phyloP scores from a whole-genome alignment of 179 eudicot genomes.

The Amaranthus tricolor region DNA sequence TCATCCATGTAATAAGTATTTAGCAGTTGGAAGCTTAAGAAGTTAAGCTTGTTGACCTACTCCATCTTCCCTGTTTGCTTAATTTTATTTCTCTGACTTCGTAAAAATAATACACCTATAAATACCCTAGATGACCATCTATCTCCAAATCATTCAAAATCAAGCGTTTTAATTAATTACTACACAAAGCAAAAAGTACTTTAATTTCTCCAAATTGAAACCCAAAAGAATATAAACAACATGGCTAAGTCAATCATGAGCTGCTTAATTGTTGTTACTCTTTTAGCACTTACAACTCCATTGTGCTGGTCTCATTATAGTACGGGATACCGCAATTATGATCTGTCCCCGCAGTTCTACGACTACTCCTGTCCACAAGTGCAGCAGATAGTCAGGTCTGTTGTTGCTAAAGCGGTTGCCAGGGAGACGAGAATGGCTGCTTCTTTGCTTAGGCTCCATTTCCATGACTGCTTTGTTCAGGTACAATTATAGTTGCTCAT shows the following conservation, averaged over 20 bases:
- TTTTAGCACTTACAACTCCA: constrained; percentile 29
- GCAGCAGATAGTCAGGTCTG: constrained; percentile 50
- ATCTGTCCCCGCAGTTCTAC: constrained; percentile 78
- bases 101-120: constrained; percentile 16
- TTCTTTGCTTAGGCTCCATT: constrained; percentile 70
- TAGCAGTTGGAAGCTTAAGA: too few relatives aligned
- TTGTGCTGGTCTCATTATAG: constrained; percentile 35
- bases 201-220: too few relatives aligned
- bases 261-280: constrained; percentile 27
- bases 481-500: constrained; percentile 22
- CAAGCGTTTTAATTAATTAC: constrained; percentile 1
- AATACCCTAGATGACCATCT: constrained; percentile 14
- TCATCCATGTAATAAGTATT: too few relatives aligned
- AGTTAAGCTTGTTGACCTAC: constrained; percentile 25
- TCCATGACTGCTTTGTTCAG: constrained; percentile 93
- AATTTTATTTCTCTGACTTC: background rate
- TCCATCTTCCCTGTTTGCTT: constrained; percentile 18
- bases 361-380: constrained; percentile 70
- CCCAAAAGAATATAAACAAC: background rate
- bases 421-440: constrained; percentile 82
- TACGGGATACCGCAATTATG: constrained; percentile 7
- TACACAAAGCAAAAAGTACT: too few relatives aligned
- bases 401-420: constrained; percentile 70
- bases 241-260: constrained; percentile 41
- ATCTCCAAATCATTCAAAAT: constrained; percentile 5